Evolutionary conservation across 2,329 filamentous ascomycete species (phyloP), one percentile per base, ranked within the genome.

Genomic region (Zymoseptoria tritici): DNA sequence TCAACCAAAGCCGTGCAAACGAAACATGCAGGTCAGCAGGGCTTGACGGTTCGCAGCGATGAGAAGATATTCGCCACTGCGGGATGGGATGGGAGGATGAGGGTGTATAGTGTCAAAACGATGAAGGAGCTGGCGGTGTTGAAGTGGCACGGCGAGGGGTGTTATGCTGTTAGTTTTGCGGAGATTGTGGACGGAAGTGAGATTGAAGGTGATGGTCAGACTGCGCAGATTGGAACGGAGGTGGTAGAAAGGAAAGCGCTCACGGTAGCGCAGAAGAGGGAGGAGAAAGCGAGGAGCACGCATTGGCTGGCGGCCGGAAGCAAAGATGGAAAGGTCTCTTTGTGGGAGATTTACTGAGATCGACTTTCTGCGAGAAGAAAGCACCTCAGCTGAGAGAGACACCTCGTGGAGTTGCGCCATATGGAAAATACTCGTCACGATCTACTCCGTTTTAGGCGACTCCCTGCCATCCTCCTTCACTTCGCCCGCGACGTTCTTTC

Each of bases 251-350:
- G 55, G 22, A 60, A 58, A 19, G 57, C 26, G 29, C 58, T 67
- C 8, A 72, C 69, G 2, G 70, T 73, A 1, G 69, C 75, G 49
- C 60, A 71, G 52, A 72, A 74, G 57, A 65, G 78, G 21, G 74
- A 73, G 22, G 67, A 73, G 52, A 85, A 85, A 67, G 86, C 88
- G 9, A 85, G 83, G 68, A 79, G 78, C 55, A 88, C 87, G 22
- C 93, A 97, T 74, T 97, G 93, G 92, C 74, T 97, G 56, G 94
- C 88, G 19, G 90, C 85, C 1, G 94, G 94, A 1, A 89, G 90
- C 58, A 99, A 97, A 73, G 94, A 97, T 77, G 94, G 93, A 19
- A 96, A 95, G 73, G 85, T 97, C 63, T 96, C 91, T 71, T 77
- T 99, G 66, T 99, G 94, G 94, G 90, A 97, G 77, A 86, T 97